Percentiles rank a stretch among this genome's conserved stretches.
Evolutionary conservation across 1,139 yeast species (phyloP).

Genomic region (Debaryomyces nepalensis): DNA sequence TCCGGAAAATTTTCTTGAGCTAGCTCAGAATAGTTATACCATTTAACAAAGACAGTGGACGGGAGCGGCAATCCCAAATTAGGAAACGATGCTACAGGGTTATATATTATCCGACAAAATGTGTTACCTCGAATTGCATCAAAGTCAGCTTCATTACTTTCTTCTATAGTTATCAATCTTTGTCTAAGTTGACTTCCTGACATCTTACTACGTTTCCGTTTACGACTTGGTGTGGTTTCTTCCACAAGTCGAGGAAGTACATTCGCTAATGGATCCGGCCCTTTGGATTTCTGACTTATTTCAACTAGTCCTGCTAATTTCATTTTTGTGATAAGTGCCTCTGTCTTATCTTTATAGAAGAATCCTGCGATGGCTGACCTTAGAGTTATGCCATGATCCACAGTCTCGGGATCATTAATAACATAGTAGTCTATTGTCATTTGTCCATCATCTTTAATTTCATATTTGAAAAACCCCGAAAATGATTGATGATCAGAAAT

Average conservation of each 20-base stretch:
- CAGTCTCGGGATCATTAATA: slow-evolving; percentile 12
- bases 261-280: slow-evolving; percentile 10
- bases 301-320: slow-evolving; percentile 6
- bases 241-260: slow-evolving; percentile 9
- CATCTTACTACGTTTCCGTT: slow-evolving; percentile 8
- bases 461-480: slow-evolving; percentile 12
- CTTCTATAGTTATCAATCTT: slow-evolving; percentile 7
- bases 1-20: slow-evolving; percentile 4
- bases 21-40: slow-evolving; percentile 10
- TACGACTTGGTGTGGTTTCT: slow-evolving; percentile 1
- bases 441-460: slow-evolving; percentile 4
- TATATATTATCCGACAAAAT: slow-evolving; percentile 10
- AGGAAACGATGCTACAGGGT: slow-evolving; percentile 10
- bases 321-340: slow-evolving; percentile 9
- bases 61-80: slow-evolving; percentile 9
- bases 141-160: slow-evolving; percentile 5
- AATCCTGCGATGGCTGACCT: slow-evolving; percentile 12
- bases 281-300: slow-evolving; percentile 6
- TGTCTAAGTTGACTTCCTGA: slow-evolving; percentile 6
- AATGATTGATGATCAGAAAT: slow-evolving; percentile 13
- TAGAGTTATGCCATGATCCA: slow-evolving; percentile 11
- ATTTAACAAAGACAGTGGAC: slow-evolving; percentile 11
- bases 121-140: slow-evolving; percentile 9
- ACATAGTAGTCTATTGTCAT: slow-evolving; percentile 11
- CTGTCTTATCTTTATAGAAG: slow-evolving; percentile 10